Conservation (phyloP, 208 protist species). For the Trichomonas vaginalis region DNA sequence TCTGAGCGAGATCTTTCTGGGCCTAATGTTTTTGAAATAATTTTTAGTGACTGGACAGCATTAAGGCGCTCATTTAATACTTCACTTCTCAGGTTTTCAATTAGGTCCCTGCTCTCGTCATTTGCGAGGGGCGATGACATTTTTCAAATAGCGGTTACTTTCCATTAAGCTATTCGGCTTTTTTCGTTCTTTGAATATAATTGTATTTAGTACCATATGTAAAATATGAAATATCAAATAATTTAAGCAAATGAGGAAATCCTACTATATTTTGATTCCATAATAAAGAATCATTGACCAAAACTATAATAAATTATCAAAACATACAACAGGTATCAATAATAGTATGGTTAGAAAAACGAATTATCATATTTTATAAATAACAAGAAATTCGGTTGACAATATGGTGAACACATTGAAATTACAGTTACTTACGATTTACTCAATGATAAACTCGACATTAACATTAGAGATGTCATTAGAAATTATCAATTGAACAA, state of each 20-base stretch:
- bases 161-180: no score
- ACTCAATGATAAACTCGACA: not conserved
- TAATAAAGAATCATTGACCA: no score
- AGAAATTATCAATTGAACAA: not conserved
- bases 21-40: not conserved
- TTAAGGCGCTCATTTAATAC: not conserved
- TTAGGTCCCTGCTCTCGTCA: not conserved
- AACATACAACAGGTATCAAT: no score
- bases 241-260: no score
- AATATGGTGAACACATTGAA: not conserved
- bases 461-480: not conserved
- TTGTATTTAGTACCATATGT: no score
- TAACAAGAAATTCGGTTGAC: not conserved
- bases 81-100: not conserved
- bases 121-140: not conserved
- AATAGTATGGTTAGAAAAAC: no score
- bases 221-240: no score
- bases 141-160: no score
- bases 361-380: no score
- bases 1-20: not conserved
- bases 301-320: no score
- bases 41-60: not conserved
- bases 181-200: no score
- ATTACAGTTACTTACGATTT: not conserved
- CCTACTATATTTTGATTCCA: no score